A percentile compares a stretch with the other conserved stretches of the same genome.
phyloP scores from a whole-genome alignment of 345 rosid species.

The Clausena lansium region DNA sequence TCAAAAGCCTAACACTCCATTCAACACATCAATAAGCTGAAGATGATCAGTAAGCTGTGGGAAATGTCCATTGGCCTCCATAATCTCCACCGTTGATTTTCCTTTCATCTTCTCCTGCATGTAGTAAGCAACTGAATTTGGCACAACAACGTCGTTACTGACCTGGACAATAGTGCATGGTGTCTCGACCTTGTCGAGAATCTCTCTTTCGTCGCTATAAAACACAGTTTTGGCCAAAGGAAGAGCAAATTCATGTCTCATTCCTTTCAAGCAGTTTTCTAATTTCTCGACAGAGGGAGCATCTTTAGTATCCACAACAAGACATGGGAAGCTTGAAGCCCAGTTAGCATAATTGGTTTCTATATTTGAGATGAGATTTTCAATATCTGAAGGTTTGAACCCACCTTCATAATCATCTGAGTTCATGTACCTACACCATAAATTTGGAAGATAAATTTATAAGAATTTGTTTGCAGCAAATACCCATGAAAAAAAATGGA shows the following conservation, averaged over 20 bases:
- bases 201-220: constrained; percentile 50
- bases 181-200: constrained; percentile 41
- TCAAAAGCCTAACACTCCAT: constrained; percentile 38
- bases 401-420: constrained; percentile 65
- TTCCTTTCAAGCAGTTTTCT: constrained; percentile 33
- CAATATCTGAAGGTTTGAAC: constrained; percentile 38
- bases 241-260: constrained; percentile 61
- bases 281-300: constrained; percentile 33
- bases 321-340: constrained; percentile 42
- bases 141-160: constrained; percentile 46
- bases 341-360: constrained; percentile 51
- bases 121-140: constrained; percentile 55
- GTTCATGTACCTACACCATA: constrained; percentile 47
- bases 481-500: neutral
- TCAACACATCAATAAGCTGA: constrained; percentile 45
- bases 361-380: constrained; percentile 38
- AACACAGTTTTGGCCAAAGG: constrained; percentile 61
- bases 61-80: constrained; percentile 54
- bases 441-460: neutral
- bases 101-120: constrained; percentile 63
- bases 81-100: constrained; percentile 51
- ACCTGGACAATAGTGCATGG: constrained; percentile 64
- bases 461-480: too few relatives aligned
- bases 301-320: constrained; percentile 42
- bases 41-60: constrained; percentile 72